Percentiles rank a stretch among this genome's conserved stretches.
These are phyloP conservation scores for Cicer yamashitae DNA, from an alignment of 306 rosid genomes.

Conservation along the genomic window DNA sequence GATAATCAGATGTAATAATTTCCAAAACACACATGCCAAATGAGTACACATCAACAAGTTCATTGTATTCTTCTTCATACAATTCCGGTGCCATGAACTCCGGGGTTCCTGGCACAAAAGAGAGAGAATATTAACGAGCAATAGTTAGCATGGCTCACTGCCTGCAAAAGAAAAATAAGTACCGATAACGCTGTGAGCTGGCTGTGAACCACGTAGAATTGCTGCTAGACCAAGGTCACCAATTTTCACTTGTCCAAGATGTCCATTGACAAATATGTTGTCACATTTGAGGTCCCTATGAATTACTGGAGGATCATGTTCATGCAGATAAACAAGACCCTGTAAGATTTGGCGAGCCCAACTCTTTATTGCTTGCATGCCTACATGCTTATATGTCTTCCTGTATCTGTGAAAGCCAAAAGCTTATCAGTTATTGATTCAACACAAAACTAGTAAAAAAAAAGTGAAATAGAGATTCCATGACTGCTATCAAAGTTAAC, in stretches of 20 bases:
- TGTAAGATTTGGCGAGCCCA: constrained; percentile 85
- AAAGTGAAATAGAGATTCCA: background rate
- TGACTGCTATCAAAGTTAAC: background rate
- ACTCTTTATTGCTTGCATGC: constrained; percentile 72
- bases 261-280: constrained; percentile 91
- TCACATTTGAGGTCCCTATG: constrained; percentile 96
- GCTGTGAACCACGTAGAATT: constrained; percentile 73
- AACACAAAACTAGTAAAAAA: constrained; percentile 1
- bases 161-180: constrained; percentile 55
- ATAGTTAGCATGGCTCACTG: constrained; percentile 17
- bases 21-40: constrained; percentile 97
- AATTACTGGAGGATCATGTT: constrained; percentile 86
- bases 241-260: constrained; percentile 95
- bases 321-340: constrained; percentile 85
- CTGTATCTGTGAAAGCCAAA: constrained; percentile 61
- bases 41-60: constrained; percentile 92
- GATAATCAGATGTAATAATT: constrained; percentile 84
- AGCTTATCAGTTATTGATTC: constrained; percentile 9
- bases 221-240: constrained; percentile 95
- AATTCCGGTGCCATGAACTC: constrained; percentile 98
- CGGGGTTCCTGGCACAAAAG: constrained; percentile 69
- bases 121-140: background rate
- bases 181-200: constrained; percentile 95
- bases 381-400: constrained; percentile 65
- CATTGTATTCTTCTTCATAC: constrained; percentile 87